Evolutionary conservation across 805 yeast species (phyloP), one percentile per base, ranked within the genome.

Genomic region (Ogataea trehaloabstinens): DNA sequence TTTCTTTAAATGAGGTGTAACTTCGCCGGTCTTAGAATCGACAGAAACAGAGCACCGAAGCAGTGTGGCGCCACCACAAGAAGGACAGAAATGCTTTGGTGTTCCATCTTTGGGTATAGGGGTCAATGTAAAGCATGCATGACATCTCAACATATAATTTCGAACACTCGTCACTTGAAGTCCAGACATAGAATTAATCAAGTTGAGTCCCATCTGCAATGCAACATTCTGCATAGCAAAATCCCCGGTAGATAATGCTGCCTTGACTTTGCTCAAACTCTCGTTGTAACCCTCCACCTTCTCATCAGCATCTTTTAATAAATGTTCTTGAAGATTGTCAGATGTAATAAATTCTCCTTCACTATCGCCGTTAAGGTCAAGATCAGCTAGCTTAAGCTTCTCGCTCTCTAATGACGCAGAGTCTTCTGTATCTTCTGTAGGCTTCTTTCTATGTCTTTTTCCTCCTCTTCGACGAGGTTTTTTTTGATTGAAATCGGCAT

Each of bases 201-300:
- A 70, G 49, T 86, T 84, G 41, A 93, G 63, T 4, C 96, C 96
- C 52, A 93, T 73, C 62, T 91, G 98, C 66, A 93, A 71, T 1
- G 96, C 77, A 12, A 90, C 96, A 63, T 93, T 93, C 63, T 93
- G 99, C 55, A 91, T 87, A 2, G 99, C 98, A 67, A 91, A 93
- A 76, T 93, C 99, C 19, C 95, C 95, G 0, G 97, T 85, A 0
- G 96, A 82, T 35, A 93, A 65, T 2, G 97, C 99, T 15, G 83
- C 93, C 46, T 80, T 76, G 41, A 82, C 73, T n/a, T 65, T 51
- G 8, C 64, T 53, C 5, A 35, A 56, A 2, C 52, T 41, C 3
- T 56, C 63, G 3, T 58, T 53, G 13, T 66, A 64, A 11, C 64
- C 53, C 16, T 64, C 73, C 34, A 78, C 69, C 41, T 75, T 73